phyloP scores from a whole-genome alignment of 768 basidiomycete species.

The Stropharia rugosoannulata region DNA sequence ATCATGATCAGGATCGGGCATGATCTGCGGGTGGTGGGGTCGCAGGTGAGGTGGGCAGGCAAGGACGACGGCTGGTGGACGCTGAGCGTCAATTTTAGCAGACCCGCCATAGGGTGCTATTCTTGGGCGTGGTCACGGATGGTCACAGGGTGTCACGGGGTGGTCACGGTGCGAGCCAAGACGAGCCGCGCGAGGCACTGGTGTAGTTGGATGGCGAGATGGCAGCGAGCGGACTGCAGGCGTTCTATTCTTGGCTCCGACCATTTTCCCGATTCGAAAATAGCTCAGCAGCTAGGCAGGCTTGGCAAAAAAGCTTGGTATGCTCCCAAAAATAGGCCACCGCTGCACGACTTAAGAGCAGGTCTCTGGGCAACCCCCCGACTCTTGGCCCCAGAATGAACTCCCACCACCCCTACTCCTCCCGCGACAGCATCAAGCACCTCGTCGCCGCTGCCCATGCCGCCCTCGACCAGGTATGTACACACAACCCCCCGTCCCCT shows the following conservation, averaged over 20 bases:
- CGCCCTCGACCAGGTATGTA: conserved; percentile 42
- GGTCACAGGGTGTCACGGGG: conserved; percentile 8
- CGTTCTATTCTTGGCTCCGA: conserved; percentile 29
- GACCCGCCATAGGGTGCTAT: conserved; percentile 22
- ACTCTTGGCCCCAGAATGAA: conserved; percentile 44
- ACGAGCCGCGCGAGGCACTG: conserved; percentile 6
- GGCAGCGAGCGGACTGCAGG: neutral
- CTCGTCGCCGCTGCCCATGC: conserved; percentile 37
- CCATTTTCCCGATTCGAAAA: conserved; percentile 37
- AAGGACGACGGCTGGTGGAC: conserved; percentile 18
- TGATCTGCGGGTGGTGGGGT: conserved; percentile 1
- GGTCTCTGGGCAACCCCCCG: conserved; percentile 33
- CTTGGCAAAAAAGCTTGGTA: conserved; percentile 51
- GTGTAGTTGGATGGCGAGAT: neutral
- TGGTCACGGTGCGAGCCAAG: neutral
- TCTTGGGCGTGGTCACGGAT: conserved; percentile 14
- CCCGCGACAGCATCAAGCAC: conserved; percentile 34
- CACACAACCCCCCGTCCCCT: conserved; percentile 15
- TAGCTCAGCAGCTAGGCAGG: conserved; percentile 33
- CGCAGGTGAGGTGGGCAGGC: conserved; percentile 10
- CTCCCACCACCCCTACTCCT: conserved; percentile 28
- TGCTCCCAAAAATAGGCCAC: conserved; percentile 43
- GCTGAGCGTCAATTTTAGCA: conserved; percentile 21
- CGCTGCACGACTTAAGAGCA: conserved; percentile 44
- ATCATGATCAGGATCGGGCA: neutral